Conservation (phyloP, 129 eudicot genomes). For the Lonicera japonica region DNA sequence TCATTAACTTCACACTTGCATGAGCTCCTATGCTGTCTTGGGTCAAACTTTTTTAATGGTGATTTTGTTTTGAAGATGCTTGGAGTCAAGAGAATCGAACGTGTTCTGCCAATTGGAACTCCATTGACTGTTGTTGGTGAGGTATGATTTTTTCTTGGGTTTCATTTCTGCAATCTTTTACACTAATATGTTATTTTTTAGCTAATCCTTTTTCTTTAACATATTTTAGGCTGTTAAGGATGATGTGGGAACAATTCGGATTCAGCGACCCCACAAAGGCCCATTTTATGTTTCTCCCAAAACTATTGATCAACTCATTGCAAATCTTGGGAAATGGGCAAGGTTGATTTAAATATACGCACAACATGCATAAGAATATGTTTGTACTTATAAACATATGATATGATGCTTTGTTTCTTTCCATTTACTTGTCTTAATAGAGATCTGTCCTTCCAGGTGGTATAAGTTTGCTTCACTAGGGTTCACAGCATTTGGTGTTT, state of each 20-base stretch:
- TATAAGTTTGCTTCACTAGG: constrained; percentile 90
- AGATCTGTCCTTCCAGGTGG: constrained; percentile 48
- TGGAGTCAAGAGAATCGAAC: constrained; percentile 92
- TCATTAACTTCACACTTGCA: background rate
- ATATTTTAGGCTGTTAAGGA: constrained; percentile 81
- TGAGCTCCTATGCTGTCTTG: constrained; percentile 5
- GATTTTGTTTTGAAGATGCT: constrained; percentile 61
- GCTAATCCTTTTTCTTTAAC: constrained; percentile 1
- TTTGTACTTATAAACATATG: background rate
- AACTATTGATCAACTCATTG: constrained; percentile 86
- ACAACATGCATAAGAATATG: background rate
- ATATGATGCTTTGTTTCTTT: background rate
- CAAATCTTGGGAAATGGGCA: constrained; percentile 95
- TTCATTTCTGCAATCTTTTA: background rate
- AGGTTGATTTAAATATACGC: constrained; percentile 38
- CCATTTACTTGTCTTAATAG: too few relatives aligned
- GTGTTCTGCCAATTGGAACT: constrained; percentile 94
- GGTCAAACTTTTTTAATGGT: constrained; percentile 13
- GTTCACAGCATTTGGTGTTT: constrained; percentile 70
- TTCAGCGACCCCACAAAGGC: constrained; percentile 91
- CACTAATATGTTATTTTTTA: background rate
- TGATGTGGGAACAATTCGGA: constrained; percentile 85
- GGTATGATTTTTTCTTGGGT: constrained; percentile 35
- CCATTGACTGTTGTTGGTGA: constrained; percentile 97
- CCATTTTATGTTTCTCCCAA: constrained; percentile 92